Conservation (phyloP, 2,329 filamentous ascomycete species). For the Pestalotiopsis sp. region DNA sequence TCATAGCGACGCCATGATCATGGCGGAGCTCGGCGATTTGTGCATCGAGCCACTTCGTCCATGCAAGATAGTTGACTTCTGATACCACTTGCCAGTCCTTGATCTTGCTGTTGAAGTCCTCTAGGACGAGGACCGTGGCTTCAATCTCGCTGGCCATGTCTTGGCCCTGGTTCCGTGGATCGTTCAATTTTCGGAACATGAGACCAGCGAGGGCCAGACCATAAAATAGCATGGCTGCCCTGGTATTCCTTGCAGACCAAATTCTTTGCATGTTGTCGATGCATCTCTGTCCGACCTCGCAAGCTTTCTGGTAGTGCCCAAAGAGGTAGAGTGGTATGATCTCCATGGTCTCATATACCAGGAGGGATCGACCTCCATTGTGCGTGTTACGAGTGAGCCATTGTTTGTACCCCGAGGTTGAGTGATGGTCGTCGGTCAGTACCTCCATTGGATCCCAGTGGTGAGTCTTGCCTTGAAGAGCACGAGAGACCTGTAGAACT, state of each 20-base stretch:
- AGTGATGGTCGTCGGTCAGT: conserved; percentile 69
- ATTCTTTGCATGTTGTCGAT: conserved; percentile 48
- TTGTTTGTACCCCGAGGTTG: conserved; percentile 56
- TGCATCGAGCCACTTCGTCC: conserved; percentile 68
- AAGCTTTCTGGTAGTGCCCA: conserved; percentile 60
- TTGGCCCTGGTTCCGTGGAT: conserved; percentile 43
- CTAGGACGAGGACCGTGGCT: conserved; percentile 53
- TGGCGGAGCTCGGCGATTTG: conserved; percentile 64
- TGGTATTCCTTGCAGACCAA: conserved; percentile 61
- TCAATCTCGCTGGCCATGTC: conserved; percentile 43
- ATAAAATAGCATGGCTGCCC: conserved; percentile 59
- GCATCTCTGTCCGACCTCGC: conserved; percentile 55
- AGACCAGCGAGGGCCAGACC: conserved; percentile 56
- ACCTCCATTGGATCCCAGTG: conserved; percentile 51
- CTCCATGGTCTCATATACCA: conserved; percentile 69
- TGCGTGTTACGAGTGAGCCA: conserved; percentile 54
- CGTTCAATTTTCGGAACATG: conserved; percentile 49
- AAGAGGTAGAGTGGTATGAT: conserved; percentile 63
- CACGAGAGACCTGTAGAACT: conserved; percentile 65
- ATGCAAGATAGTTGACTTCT: conserved; percentile 70
- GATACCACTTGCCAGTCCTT: conserved; percentile 64
- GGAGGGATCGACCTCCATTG: conserved; percentile 63
- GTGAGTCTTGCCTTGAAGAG: conserved; percentile 73
- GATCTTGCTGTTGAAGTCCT: conserved; percentile 58
- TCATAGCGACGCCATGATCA: conserved; percentile 59